Percentiles rank a stretch among this genome's conserved stretches.
Conservation (phyloP, 371 early-diverging fungal genomes). For the Apophysomyces variabilis region DNA sequence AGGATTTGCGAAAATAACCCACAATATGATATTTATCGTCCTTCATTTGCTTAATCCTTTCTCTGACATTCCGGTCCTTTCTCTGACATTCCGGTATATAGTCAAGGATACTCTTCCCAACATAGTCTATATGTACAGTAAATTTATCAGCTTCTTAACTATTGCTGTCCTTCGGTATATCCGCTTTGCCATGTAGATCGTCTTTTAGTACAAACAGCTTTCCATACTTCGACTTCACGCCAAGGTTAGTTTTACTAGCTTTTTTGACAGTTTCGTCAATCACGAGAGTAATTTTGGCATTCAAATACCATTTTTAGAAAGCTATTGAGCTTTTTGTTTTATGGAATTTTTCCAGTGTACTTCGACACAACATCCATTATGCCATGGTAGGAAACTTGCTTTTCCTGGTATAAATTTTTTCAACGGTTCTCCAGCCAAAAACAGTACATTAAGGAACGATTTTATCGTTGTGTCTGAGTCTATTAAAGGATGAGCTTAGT, state of each 20-base stretch:
- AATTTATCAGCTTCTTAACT: constrained; percentile 3
- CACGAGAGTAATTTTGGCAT: not conserved
- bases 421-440: constrained; percentile 7
- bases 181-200: constrained; percentile 1
- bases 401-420: not conserved
- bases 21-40: too few species aligned
- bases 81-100: not conserved
- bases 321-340: constrained; percentile 3
- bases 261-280: not conserved
- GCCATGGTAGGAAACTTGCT: not conserved
- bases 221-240: not conserved
- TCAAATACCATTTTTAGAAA: not conserved
- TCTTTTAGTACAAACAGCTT: constrained; percentile 9
- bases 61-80: too few species aligned
- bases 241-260: constrained; percentile 5
- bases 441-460: constrained; percentile 2
- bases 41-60: too few species aligned
- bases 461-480: constrained; percentile 13
- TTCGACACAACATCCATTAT: constrained; percentile 6
- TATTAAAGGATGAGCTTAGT: not conserved
- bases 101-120: not conserved
- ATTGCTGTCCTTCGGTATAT: not conserved
- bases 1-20: too few species aligned
- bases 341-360: constrained; percentile 6
- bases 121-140: not conserved